phyloP scores from a whole-genome alignment of 306 rosid genomes.

The Corylus heterophylla region DNA sequence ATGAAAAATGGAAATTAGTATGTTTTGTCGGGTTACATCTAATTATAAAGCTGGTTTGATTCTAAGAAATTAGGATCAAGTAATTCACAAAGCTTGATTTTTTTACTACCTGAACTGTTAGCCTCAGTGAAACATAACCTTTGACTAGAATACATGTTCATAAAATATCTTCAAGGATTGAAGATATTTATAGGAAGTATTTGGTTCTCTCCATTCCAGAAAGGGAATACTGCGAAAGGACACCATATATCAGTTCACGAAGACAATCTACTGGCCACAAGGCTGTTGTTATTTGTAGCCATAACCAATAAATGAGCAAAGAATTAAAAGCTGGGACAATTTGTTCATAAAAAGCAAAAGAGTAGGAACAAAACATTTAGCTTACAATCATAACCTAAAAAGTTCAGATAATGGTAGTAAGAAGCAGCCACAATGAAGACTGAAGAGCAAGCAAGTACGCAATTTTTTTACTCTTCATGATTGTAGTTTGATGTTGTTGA shows the following conservation, averaged over 20 bases:
- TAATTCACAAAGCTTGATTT: constrained; percentile 34
- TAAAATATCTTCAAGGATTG: constrained; percentile 95
- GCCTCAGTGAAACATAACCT: constrained; percentile 47
- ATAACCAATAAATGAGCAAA: neutral
- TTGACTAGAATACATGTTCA: constrained; percentile 83
- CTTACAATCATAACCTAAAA: constrained; percentile 98
- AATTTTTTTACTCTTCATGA: too few species aligned
- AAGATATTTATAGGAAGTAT: constrained; percentile 69
- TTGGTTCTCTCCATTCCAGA: constrained; percentile 77
- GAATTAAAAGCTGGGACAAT: neutral
- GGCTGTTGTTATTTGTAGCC: neutral
- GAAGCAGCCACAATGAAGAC: constrained; percentile 91
- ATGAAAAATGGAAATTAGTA: too few species aligned
- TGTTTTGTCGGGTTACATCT: too few species aligned
- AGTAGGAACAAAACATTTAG: constrained; percentile 1
- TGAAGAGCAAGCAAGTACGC: too few species aligned
- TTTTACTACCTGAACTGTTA: constrained; percentile 45
- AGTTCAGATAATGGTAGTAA: constrained; percentile 95
- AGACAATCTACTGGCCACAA: neutral
- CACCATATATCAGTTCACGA: constrained; percentile 28
- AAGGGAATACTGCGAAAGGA: constrained; percentile 75
- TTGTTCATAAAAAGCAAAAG: neutral
- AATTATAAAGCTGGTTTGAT: too few species aligned
- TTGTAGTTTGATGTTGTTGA: too few species aligned
- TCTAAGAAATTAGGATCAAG: neutral